Evolutionary conservation across 2,329 filamentous ascomycete genomes (phyloP).

Genomic region (Hortaea sp.): DNA sequence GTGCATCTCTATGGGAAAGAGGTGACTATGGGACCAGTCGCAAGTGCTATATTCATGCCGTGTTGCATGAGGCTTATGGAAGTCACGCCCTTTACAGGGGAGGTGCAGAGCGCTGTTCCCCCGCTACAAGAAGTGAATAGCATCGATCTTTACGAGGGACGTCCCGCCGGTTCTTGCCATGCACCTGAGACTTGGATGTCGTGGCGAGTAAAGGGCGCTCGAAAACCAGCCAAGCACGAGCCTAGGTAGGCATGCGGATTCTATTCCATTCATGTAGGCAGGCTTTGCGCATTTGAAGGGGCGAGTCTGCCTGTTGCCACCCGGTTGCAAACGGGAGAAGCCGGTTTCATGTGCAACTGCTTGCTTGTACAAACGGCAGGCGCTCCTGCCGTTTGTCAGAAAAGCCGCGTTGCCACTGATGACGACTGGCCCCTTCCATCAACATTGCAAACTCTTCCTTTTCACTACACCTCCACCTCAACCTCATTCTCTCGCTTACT

Average conservation of each 20-base stretch:
- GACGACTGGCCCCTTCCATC: background rate
- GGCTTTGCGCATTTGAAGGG: background rate
- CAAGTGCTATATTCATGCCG: too few species aligned
- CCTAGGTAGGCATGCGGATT: background rate
- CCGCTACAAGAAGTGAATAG: too few species aligned
- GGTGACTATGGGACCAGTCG: too few species aligned
- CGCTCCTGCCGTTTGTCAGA: background rate
- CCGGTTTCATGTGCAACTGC: background rate
- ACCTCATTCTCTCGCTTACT: background rate
- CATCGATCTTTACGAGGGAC: too few species aligned
- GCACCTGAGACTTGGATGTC: too few species aligned
- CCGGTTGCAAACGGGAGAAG: background rate
- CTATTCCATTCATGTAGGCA: background rate
- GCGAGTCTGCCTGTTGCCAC: background rate
- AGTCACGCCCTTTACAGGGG: too few species aligned
- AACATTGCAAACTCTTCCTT: slow-evolving; percentile 1
- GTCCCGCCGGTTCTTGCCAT: too few species aligned
- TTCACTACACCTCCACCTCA: background rate
- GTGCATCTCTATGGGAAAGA: too few species aligned
- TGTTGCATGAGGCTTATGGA: too few species aligned
- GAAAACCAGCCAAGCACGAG: too few species aligned
- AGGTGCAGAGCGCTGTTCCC: too few species aligned
- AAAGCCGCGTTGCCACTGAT: background rate
- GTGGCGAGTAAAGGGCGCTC: too few species aligned
- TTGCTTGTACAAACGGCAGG: background rate